A percentile compares a stretch with the other conserved stretches of the same genome.
phyloP scores from a whole-genome alignment of 495 filamentous ascomycete species.

The Talaromyces stipitatus region DNA sequence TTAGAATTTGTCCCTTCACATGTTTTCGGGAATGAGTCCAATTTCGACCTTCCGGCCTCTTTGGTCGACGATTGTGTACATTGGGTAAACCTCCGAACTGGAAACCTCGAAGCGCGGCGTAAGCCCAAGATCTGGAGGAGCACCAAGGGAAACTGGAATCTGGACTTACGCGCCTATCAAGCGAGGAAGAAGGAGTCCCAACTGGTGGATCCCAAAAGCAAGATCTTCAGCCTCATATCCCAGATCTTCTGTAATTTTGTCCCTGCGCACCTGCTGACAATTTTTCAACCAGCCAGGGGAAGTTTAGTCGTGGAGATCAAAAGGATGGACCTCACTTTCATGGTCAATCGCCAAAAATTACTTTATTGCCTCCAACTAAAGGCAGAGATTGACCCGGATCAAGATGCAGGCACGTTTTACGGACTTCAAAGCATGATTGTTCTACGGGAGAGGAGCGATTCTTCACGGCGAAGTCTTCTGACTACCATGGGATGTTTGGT shows the following conservation, averaged over 20 bases:
- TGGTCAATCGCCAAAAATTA: constrained; percentile 18
- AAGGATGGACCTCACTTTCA: constrained; percentile 43
- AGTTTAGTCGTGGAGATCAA: constrained; percentile 36
- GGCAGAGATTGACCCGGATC: constrained; percentile 43
- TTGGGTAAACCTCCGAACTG: constrained; percentile 46
- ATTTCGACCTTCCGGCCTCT: constrained; percentile 32
- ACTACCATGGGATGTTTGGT: constrained; percentile 34
- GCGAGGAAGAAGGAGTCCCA: not conserved
- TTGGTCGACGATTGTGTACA: constrained; percentile 45
- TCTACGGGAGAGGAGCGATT: constrained; percentile 25
- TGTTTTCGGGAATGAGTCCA: constrained; percentile 18
- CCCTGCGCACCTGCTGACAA: constrained; percentile 21
- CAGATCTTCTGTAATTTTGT: constrained; percentile 24
- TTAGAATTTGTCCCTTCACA: constrained; percentile 40
- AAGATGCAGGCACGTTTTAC: constrained; percentile 43
- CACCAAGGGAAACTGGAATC: constrained; percentile 24
- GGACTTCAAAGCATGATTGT: constrained; percentile 51
- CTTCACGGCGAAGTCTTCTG: constrained; percentile 37
- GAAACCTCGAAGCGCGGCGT: constrained; percentile 27
- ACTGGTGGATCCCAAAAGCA: constrained; percentile 29
- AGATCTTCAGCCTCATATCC: constrained; percentile 17
- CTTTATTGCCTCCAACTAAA: constrained; percentile 22
- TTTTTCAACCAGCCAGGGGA: constrained; percentile 18
- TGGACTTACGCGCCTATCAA: constrained; percentile 14
- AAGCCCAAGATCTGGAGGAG: constrained; percentile 25